Base-by-base conservation (phyloP, 495 filamentous ascomycete genomes). In the Entonaema liquescens region DNA sequence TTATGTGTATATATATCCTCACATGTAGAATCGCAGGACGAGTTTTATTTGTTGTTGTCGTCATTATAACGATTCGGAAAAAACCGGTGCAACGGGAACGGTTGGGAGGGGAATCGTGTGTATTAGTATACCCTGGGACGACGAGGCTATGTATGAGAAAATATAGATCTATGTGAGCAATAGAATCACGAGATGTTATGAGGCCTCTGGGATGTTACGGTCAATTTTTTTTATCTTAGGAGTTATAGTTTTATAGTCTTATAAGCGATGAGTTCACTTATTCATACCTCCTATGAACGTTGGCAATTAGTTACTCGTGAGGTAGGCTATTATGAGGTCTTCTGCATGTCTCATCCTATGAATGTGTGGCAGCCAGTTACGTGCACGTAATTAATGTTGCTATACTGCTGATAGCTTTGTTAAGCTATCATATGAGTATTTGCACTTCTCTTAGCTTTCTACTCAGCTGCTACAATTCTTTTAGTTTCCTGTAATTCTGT, bases 101-200 rank as follows among this genome's bases (percentile, higher is more conserved):
- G 40, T 29, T 40, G 11, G 38, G 5, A 33, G n/a, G 54, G n/a
- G 21, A 57, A 56, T 23, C 11, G 44, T 19, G 57, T 47, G 50
- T 67, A 12, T 1, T 49, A 29, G 26, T 50, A 68, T 68, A 68
- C 65, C 65, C 65, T 62, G 65, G 65, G 60, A 59, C 21, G 55
- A 70, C 26, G 40, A 66, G 54, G 47, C 53, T 57, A 59, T 49
- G 35, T 44, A 47, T 17, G 29, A 38, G 57, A 35, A 25, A 40
- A 17, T 50, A 58, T 38, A 55, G n/a, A 49, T 15, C 26, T 17
- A 35, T 47, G 7, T 44, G 35, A 26, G 33, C 15, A 70, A 15
- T 25, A 33, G 31, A 28, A 1, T 23, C 13, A 59, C n/a, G 55
- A 36, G 21, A 15, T 59, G 33, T 33, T 25, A 63, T 53, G 53